These are phyloP conservation scores for Rhizopus microsporus DNA, from an alignment of 371 early-diverging fungal genomes.

Conservation along the genomic window DNA sequence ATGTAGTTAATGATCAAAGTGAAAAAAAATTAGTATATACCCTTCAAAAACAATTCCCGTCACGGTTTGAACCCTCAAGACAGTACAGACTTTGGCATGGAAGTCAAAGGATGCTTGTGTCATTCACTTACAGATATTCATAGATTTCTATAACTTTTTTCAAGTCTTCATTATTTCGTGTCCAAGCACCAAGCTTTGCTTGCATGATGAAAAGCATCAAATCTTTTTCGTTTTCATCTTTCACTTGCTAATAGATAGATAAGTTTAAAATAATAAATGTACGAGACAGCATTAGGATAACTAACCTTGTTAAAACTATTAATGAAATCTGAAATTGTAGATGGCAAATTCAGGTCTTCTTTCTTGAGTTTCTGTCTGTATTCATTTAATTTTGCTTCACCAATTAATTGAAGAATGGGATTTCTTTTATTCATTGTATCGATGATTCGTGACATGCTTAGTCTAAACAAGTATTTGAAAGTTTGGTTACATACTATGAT, in stretches of 20 bases:
- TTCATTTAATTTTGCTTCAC: slow-evolving; percentile 1
- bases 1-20: slow-evolving; percentile 4
- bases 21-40: slow-evolving; percentile 6
- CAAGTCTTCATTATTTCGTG: slow-evolving; percentile 1
- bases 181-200: slow-evolving; percentile 2
- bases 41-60: slow-evolving; percentile 2
- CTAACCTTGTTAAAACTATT: slow-evolving; percentile 1
- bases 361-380: background rate
- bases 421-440: slow-evolving; percentile 5
- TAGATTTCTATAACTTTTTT: slow-evolving; percentile 2
- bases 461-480: slow-evolving; percentile 4
- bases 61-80: slow-evolving; percentile 5
- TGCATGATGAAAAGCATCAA: background rate
- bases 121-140: too few species aligned
- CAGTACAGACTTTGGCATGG: slow-evolving; percentile 6
- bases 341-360: background rate
- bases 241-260: background rate
- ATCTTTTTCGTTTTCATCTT: background rate
- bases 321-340: slow-evolving; percentile 1
- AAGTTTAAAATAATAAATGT: slow-evolving; percentile 6
- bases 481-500: slow-evolving; percentile 1
- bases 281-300: slow-evolving; percentile 1
- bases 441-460: background rate
- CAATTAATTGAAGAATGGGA: slow-evolving; percentile 2
- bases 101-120: slow-evolving; percentile 6